Base-by-base conservation (phyloP, 192 early-diverging fungal genomes). In the Entophlyctis helioformis region DNA sequence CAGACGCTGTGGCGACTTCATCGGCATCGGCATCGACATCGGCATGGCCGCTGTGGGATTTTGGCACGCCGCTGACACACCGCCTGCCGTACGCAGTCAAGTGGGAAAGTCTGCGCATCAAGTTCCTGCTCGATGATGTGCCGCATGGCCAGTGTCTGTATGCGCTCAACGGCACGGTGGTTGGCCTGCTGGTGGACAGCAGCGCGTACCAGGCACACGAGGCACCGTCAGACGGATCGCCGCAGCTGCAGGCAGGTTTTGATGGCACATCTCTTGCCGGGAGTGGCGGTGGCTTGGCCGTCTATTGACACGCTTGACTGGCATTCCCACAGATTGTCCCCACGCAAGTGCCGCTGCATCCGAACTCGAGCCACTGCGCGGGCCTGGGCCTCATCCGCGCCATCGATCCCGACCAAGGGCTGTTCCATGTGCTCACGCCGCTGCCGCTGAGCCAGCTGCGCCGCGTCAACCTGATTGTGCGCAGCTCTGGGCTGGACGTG, bases 121-220 rank as follows among this genome's bases (percentile, higher is more conserved):
- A 56, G 28, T 66, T 66, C 31, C 16, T 55, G 36, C 36, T 48
- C 42, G 79, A 78, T 42, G 82, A 91, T 21, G 69, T 98, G 2
- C 81, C 85, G 7, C 60, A 68, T 1, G 82, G 80, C 48, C 88
- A 98, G 56, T 46, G 84, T 1, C 59, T 90, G 22, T 73, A 83
- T 48, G 83, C 85, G 0, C 64, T 95, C 19, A 98, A 94, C 59
- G 91, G 86, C 1, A 71, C 69, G 23, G 31, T 96, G 3, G 89
- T 96, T 0, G 90, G 73, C 0, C 61, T 96, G 3, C 71, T 91
- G 7, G 73, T 46, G 9, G 70, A 72, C 39, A 25, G 24, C 11
- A 46, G 44, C 0, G 25, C 15, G 20, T 54, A 60, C 28, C 19
- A 24, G 19, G 6, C 9, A 44, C 6, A 32, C 3, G 5, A 4